These are phyloP conservation scores for Allodekkera sacchari DNA, from an alignment of 805 yeast species.

Conservation along the genomic window DNA sequence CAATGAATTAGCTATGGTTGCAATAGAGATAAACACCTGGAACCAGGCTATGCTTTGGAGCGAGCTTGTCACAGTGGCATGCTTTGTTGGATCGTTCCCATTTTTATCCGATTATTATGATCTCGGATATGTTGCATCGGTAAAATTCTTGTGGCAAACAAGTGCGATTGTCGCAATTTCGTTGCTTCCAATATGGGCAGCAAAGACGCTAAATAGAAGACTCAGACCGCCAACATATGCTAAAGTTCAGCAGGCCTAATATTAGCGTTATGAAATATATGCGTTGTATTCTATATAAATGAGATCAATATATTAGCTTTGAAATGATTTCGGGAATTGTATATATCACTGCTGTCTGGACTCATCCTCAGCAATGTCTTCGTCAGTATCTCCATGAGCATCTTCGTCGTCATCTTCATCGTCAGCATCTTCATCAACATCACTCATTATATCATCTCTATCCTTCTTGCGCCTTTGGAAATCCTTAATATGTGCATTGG, in stretches of 20 bases:
- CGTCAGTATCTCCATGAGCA: conserved; percentile 17
- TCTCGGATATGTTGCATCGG: conserved; percentile 47
- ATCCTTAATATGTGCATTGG: conserved; percentile 76
- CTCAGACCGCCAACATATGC: conserved; percentile 94
- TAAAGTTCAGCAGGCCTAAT: conserved; percentile 75
- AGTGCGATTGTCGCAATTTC: conserved; percentile 58
- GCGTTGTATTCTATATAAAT: neutral
- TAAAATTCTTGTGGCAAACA: conserved; percentile 63
- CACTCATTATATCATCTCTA: conserved; percentile 12
- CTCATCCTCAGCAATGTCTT: conserved; percentile 17
- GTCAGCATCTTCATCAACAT: conserved; percentile 14
- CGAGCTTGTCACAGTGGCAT: conserved; percentile 57
- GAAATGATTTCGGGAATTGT: neutral
- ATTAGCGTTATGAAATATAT: neutral
- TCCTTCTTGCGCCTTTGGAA: conserved; percentile 57
- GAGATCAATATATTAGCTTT: neutral
- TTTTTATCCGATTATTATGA: conserved; percentile 83
- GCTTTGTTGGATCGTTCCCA: conserved; percentile 73
- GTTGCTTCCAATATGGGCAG: conserved; percentile 83
- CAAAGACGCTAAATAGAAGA: conserved; percentile 63
- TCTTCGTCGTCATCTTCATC: conserved; percentile 12
- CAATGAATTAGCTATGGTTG: conserved; percentile 91
- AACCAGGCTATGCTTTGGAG: conserved; percentile 64
- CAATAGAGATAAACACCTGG: conserved; percentile 90
- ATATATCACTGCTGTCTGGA: neutral